Base-by-base conservation (phyloP, 192 early-diverging fungal genomes). In the Kickxella alabastrina region DNA sequence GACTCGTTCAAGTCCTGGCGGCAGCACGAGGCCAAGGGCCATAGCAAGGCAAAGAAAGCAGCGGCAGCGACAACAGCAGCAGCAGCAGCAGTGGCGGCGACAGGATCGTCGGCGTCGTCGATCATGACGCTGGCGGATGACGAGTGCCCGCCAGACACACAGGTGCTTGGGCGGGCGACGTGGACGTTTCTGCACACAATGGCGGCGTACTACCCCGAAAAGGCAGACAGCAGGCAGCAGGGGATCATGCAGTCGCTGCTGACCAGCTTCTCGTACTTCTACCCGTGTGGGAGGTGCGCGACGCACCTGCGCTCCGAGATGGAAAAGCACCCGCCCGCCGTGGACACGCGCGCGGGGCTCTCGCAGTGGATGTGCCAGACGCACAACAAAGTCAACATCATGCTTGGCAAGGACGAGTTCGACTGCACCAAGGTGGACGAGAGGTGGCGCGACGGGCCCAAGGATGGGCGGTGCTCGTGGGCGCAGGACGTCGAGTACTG, bases 181-280 rank as follows among this genome's bases (percentile, higher is more conserved):
- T 99, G 96, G 96, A 97, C 93, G 4, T 92, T 97, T 48, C 77
- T 99, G 42, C 96, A 98, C 66, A 94, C 93, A 0, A 93, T 95
- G 85, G 91, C 93, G 3, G 92, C 93, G 0, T 95, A 98, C 74
- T 98, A 98, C 60, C 93, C 96, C 0, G 83, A 90, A 21, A 68
- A 59, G 14, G 90, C 96, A 0, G 80, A 85, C 2, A 31, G 50
- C 1, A 56, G 69, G 35, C 85, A 99, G 63, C 86, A 89, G 68
- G 55, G 72, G 12, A 81, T 77, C 51, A 95, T 96, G 92, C 63
- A 66, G 54, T 62, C 69, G 0, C 79, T 98, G 32, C 60, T 95
- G 32, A 52, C 52, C 0, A 82, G 87, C 15, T 90, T 99, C 56
- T 78, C 87, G 19, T 76, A 88, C 27, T 86, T 94, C 55, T 99